Conservation (phyloP, 2,329 filamentous ascomycete species). For the Epichloe aotearoae region DNA sequence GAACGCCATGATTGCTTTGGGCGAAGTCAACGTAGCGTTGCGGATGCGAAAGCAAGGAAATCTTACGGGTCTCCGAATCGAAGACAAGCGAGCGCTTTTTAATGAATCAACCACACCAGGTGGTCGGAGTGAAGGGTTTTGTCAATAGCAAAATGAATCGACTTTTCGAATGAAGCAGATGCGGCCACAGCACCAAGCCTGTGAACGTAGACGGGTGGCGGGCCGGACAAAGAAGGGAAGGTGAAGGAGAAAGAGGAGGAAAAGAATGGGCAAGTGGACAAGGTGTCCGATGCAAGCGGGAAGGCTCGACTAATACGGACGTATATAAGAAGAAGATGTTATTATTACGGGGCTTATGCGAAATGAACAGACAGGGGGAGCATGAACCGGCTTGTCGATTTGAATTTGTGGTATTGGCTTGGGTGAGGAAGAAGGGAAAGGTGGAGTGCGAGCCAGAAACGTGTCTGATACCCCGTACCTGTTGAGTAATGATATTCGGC, state of each 20-base stretch:
- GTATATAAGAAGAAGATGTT: neutral
- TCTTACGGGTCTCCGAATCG: neutral
- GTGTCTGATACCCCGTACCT: neutral
- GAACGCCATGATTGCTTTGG: constrained; percentile 32
- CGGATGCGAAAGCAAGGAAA: neutral
- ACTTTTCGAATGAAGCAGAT: neutral
- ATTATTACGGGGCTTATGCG: neutral
- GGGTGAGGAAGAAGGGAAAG: neutral
- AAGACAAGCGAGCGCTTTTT: neutral
- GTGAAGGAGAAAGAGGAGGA: neutral
- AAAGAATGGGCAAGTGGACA: neutral
- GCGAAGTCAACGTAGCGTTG: neutral
- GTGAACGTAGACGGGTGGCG: neutral
- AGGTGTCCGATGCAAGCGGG: neutral
- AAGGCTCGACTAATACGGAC: neutral
- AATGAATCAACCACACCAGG: neutral
- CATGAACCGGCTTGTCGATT: neutral
- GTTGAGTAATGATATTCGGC: neutral
- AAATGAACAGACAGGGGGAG: neutral
- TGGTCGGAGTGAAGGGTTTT: neutral
- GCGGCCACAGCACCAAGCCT: neutral
- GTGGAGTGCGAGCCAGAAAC: neutral
- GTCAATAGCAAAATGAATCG: neutral
- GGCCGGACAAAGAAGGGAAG: neutral
- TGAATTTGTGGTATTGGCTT: neutral